Evolutionary conservation across 2,329 filamentous ascomycete species (phyloP).

Genomic region (Ophiostoma pallidulum): DNA sequence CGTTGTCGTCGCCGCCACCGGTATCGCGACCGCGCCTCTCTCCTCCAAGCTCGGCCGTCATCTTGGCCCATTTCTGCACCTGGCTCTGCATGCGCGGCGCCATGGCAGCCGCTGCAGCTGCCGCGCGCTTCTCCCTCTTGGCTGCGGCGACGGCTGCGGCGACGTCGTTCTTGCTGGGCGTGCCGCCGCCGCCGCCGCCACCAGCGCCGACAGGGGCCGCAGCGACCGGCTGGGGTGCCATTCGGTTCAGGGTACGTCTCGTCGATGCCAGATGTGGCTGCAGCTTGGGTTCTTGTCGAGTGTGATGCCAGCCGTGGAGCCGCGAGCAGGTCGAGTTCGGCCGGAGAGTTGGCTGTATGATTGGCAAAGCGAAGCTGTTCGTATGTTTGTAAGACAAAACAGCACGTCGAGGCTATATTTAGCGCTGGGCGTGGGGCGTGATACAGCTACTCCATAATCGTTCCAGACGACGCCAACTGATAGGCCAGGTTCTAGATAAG

Average conservation of each 20-base stretch:
- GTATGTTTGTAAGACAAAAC: no score
- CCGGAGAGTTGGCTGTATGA: no score
- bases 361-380: no score
- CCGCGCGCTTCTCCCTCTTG: slow-evolving; percentile 12
- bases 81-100: slow-evolving; percentile 38
- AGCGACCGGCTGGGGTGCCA: slow-evolving; percentile 1
- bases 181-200: slow-evolving; percentile 7
- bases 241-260: no score
- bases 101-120: slow-evolving; percentile 30
- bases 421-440: background rate
- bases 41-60: slow-evolving; percentile 53
- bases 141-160: slow-evolving; percentile 3
- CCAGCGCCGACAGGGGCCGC: slow-evolving; percentile 7
- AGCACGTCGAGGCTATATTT: slow-evolving; percentile 5
- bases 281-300: no score
- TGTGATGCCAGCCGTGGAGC: no score
- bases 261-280: no score
- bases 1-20: slow-evolving; percentile 23
- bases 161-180: background rate
- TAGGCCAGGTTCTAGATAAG: no score
- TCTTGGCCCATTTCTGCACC: slow-evolving; percentile 62
- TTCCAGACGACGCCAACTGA: no score
- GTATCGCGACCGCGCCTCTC: no score
- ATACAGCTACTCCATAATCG: no score
- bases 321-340: no score